phyloP scores from a whole-genome alignment of 208 protist genomes.

The Naegleria gruberi region DNA sequence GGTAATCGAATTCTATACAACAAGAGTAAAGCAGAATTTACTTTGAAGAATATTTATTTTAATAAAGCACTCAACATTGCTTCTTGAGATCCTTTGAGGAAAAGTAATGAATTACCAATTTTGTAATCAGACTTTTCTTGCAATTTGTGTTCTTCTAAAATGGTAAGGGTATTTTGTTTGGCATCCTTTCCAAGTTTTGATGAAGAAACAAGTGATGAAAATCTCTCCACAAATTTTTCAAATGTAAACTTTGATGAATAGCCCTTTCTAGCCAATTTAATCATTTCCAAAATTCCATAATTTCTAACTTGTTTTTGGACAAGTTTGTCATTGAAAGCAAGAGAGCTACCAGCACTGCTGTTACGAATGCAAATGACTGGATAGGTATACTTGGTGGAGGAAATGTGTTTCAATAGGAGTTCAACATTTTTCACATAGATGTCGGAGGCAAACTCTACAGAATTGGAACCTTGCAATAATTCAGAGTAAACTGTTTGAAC shows the following conservation, averaged over 20 bases:
- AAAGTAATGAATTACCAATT: background rate
- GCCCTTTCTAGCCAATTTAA: background rate
- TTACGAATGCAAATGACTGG: no score
- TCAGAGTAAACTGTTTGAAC: background rate
- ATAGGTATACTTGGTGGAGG: no score
- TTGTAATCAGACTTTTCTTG: background rate
- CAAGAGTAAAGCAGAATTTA: no score
- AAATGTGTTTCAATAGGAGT: background rate
- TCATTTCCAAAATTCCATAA: background rate
- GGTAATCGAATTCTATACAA: no score
- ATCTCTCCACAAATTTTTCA: background rate
- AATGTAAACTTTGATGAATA: background rate
- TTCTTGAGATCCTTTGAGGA: background rate
- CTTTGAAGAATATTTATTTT: no score
- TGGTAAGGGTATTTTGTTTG: background rate
- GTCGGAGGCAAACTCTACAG: background rate
- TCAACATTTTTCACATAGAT: background rate
- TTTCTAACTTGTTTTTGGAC: background rate
- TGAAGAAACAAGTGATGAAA: background rate
- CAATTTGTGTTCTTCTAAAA: background rate
- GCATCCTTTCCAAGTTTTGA: background rate
- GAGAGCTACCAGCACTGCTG: no score
- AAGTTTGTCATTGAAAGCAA: background rate
- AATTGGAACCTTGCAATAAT: background rate
- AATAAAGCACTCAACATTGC: no score